Evolutionary conservation across 1,284 basidiomycete species (phyloP), one percentile per base, ranked within the genome.

Genomic region (Apiotrichum montevideense): DNA sequence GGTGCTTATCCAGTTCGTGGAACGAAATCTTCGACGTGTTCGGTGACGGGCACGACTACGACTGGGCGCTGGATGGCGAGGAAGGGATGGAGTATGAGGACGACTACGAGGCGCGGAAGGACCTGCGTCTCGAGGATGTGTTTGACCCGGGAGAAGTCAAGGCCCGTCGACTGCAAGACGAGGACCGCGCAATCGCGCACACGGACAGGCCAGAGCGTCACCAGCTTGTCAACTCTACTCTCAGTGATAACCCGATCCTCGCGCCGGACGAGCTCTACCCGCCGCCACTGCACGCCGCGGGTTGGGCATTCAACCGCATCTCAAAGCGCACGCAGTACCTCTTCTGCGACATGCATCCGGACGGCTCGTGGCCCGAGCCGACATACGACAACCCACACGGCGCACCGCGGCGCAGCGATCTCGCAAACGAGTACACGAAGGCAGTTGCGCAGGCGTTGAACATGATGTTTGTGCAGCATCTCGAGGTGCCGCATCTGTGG

Each of bases 131-230:
- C 68, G 86, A 89, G 68, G 95, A 98, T 75, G 92, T 99, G 61
- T 99, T 98, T 66, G 96, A 99, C 73, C 96, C 96, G 0, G 90
- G 93, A 6, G 92, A 98, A 80, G 98, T 99, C 70, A 86, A 86
- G 63, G 88, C 87, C 59, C 85, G 90, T 52, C 83, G 94, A 79
- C 79, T 99, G 46, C 97, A 93, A 4, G 91, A 95, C 63, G 93
- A 92, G 61, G 96, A 99, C 74, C 90, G 96, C 68, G 81, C 93
- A 53, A 93, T 98, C 65, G 87, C 93, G 54, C 85, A 83, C 21
- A 84, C 85, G 70, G 96, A 98, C 77, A 85, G 91, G 45, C 96
- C 96, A 0, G 96, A 99, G 75, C 87, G 96, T 49, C 92, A 97
- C 85, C 96, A 98, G 75, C 83, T 98, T 34, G 84, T 87, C 14